Conservation (phyloP, 805 yeast species). For the Ogataea trehalophila region DNA sequence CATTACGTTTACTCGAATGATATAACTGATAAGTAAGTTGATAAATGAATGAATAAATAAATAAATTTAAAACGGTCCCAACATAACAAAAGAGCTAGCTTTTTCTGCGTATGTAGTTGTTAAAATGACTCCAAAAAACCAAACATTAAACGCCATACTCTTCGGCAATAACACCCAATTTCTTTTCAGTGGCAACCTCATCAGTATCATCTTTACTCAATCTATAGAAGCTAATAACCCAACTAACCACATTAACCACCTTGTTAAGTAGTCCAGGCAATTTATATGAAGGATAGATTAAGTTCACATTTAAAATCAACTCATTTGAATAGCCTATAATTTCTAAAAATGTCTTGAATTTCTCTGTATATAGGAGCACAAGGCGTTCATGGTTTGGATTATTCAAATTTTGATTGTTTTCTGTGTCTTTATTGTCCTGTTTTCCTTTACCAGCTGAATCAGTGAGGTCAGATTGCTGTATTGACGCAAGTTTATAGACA, state of each 20-base stretch:
- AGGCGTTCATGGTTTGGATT: constrained; percentile 13
- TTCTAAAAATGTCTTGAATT: constrained; percentile 23
- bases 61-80: not conserved
- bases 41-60: not conserved
- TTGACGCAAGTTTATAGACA: not conserved
- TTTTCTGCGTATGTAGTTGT: no score
- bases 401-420: not conserved
- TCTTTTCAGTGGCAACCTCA: constrained; percentile 11
- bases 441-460: not conserved
- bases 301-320: constrained; percentile 23
- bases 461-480: not conserved
- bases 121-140: not conserved
- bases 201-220: constrained; percentile 24
- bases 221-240: constrained; percentile 28
- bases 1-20: not conserved
- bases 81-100: not conserved
- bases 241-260: constrained; percentile 23
- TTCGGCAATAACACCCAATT: not conserved
- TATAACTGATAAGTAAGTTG: not conserved
- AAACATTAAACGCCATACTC: not conserved
- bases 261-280: constrained; percentile 19
- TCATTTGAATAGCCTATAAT: constrained; percentile 29
- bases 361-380: constrained; percentile 21
- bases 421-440: not conserved
- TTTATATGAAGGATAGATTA: constrained; percentile 18